phyloP scores from a whole-genome alignment of 345 rosid genomes.

The Theobroma cacao region DNA sequence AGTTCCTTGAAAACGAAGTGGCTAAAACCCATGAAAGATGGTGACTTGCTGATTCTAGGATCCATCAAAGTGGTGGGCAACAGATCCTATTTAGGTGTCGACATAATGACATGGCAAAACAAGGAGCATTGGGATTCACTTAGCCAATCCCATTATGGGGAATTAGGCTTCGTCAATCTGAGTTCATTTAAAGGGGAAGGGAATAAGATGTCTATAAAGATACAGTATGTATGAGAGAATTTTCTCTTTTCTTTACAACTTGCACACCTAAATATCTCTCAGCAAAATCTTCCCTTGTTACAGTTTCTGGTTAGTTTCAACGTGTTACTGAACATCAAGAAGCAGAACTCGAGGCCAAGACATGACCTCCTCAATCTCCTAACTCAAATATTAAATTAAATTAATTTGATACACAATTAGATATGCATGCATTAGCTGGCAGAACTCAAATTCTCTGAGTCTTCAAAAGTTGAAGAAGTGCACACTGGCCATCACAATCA shows the following conservation, averaged over 20 bases:
- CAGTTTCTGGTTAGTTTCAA: too few relatives aligned
- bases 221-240: too few relatives aligned
- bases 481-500: conserved; percentile 9
- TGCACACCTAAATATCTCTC: background rate
- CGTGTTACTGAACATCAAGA: too few relatives aligned
- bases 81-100: background rate
- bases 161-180: background rate
- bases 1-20: background rate
- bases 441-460: background rate
- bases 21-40: background rate
- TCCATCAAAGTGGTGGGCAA: background rate
- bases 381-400: too few relatives aligned
- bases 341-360: too few relatives aligned
- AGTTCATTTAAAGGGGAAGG: background rate
- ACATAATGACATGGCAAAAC: background rate
- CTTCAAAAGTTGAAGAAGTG: background rate
- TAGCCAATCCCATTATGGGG: background rate
- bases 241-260: background rate
- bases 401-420: too few relatives aligned
- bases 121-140: background rate
- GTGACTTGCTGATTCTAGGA: background rate
- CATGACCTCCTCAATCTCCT: too few relatives aligned
- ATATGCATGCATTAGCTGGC: conserved; percentile 4
- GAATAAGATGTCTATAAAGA: background rate
- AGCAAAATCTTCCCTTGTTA: too few relatives aligned